Evolutionary conservation across 2,329 filamentous ascomycete genomes (phyloP), one percentile per base, ranked within the genome.

Genomic region (Hymenoscyphus fraxineus): DNA sequence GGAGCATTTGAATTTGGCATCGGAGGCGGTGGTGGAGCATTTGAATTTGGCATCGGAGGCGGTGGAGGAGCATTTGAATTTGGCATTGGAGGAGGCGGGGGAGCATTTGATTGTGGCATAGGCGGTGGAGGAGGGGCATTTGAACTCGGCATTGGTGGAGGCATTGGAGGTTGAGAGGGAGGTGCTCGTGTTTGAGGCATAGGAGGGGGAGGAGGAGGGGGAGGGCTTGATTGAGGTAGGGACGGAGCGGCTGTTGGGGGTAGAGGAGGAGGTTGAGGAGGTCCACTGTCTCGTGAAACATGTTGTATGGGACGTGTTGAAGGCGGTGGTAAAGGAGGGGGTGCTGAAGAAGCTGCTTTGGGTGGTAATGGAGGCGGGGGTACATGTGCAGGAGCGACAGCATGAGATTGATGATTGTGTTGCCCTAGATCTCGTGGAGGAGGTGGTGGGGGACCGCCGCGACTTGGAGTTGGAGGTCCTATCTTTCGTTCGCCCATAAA

Each of bases 401-500:
- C 77, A 75, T 71, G 79, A 68, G 78, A 77, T 35, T 77, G 78
- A 54, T 79, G 81, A 16, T 51, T 51, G 6, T 88, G 85, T 2
- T 87, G 77, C 67, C 77, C 76, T 67, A 74, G 75, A 61, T 80
- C 79, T 60, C 83, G 80, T 58, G 83, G 83, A 32, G 85, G 89
- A 10, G 90, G 89, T 39, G 91, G 91, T 66, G 92, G 91, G 19
- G 88, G 86, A 44, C 88, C 81, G 38, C 85, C 86, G 69, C 91
- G 87, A 74, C 83, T 87, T 44, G 91, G 90, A 31, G 91, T 88
- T 59, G 90, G 88, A n/a, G 91, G 88, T n/a, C 81, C 81, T 55
- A 85, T 80, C 67, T 80, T 85, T 67, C 85, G 79, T 71, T 88
- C 86, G 57, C 90, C 89, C 59, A 83, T 74, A 73, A 96, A 96